Percentiles rank a stretch among this genome's conserved stretches.
Conservation (phyloP, 768 basidiomycete species). For the Porphyrellus cyaneotinctus region DNA sequence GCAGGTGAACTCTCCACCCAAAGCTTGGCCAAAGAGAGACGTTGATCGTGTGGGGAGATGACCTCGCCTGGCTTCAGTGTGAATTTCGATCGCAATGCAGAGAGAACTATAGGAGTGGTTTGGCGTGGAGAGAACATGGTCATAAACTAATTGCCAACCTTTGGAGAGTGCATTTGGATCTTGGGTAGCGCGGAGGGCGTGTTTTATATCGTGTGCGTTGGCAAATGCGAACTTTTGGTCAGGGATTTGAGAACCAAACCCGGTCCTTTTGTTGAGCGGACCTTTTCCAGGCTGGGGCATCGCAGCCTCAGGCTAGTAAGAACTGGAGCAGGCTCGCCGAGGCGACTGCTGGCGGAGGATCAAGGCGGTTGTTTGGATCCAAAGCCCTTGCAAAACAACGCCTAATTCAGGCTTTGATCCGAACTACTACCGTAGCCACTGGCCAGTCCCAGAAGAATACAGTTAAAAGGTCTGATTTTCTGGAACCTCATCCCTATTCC, state of each 20-base stretch:
- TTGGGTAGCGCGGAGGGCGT: slow-evolving; percentile 13
- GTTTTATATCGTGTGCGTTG: slow-evolving; percentile 23
- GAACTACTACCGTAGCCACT: too few species aligned
- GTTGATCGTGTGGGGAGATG: slow-evolving; percentile 53
- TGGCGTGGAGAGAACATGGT: background rate
- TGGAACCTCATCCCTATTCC: too few species aligned
- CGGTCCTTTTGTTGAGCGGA: slow-evolving; percentile 24
- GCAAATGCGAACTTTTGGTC: slow-evolving; percentile 16
- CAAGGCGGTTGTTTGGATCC: slow-evolving; percentile 23
- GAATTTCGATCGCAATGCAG: slow-evolving; percentile 52
- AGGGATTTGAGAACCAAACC: slow-evolving; percentile 6
- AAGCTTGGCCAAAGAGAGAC: slow-evolving; percentile 53
- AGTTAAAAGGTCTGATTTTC: too few species aligned
- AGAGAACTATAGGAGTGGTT: slow-evolving; percentile 35
- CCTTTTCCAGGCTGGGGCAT: slow-evolving; percentile 16
- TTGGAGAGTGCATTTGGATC: slow-evolving; percentile 17
- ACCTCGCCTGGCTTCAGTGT: slow-evolving; percentile 48
- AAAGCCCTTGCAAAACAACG: slow-evolving; percentile 25
- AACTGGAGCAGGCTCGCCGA: too few species aligned
- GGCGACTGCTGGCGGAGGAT: too few species aligned
- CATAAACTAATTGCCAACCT: slow-evolving; percentile 14
- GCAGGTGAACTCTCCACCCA: slow-evolving; percentile 61
- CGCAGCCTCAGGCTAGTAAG: too few species aligned
- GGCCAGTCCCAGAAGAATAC: too few species aligned
- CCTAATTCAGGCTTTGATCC: too few species aligned